phyloP scores from a whole-genome alignment of 108 stramenopile genomes.

The Skeletonema grethae region DNA sequence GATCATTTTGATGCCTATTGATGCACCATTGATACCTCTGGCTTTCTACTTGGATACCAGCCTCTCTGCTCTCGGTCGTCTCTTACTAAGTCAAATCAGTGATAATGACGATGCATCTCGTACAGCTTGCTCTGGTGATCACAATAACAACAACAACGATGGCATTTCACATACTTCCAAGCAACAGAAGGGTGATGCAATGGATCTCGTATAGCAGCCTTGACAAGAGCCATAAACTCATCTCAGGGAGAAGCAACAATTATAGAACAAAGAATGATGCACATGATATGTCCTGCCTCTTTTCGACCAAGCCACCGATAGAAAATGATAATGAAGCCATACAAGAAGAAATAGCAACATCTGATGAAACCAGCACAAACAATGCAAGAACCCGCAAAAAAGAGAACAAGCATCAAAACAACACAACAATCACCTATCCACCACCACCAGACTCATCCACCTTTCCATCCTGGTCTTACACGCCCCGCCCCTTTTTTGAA shows the following conservation, averaged over 20 bases:
- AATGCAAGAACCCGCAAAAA: not conserved
- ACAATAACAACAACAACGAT: not conserved
- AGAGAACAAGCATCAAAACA: not conserved
- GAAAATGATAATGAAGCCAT: not conserved
- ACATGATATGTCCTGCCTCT: not conserved
- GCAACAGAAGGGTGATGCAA: not conserved
- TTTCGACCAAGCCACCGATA: not conserved
- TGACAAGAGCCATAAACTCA: not conserved
- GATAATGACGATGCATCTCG: not conserved
- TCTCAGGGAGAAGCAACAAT: not conserved
- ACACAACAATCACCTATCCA: not conserved
- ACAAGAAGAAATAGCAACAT: not conserved
- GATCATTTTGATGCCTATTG: too few relatives aligned
- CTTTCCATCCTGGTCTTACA: conserved; percentile 83
- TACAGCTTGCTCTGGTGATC: not conserved
- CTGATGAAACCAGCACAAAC: not conserved
- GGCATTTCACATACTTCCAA: not conserved
- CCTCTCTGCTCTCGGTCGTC: too few relatives aligned
- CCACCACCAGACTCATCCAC: conserved; percentile 59
- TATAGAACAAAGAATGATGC: not conserved
- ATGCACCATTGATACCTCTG: too few relatives aligned
- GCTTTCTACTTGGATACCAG: too few relatives aligned
- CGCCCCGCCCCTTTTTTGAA: conserved; percentile 70
- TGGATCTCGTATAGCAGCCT: not conserved
- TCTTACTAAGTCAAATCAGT: not conserved